A percentile compares a stretch with the other conserved stretches of the same genome.
These are phyloP conservation scores for Termitomyces sp. DNA, from an alignment of 768 basidiomycete species.

Conservation along the genomic window DNA sequence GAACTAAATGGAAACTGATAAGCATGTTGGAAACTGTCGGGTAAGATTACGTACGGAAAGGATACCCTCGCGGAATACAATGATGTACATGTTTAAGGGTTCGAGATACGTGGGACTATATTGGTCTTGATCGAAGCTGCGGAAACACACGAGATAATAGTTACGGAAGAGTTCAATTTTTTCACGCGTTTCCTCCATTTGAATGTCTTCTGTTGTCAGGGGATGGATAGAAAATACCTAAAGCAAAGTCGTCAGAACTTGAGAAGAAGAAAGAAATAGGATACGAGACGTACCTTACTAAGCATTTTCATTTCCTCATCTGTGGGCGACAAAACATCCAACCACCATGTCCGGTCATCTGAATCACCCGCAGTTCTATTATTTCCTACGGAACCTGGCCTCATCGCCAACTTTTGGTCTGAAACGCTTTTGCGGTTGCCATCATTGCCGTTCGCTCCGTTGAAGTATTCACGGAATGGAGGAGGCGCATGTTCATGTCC, in stretches of 20 bases:
- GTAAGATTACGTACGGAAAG: conserved; percentile 64
- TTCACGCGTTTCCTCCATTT: conserved; percentile 99
- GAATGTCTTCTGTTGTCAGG: conserved; percentile 97
- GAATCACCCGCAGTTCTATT: conserved; percentile 27
- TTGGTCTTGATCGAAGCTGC: conserved; percentile 97
- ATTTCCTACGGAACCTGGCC: conserved; percentile 3
- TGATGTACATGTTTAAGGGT: conserved; percentile 99
- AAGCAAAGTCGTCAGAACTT: background rate
- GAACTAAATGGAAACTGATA: conserved; percentile 48
- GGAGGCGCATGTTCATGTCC: conserved; percentile 2
- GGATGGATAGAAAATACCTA: conserved; percentile 97
- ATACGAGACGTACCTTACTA: conserved; percentile 58
- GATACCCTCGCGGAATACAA: conserved; percentile 96
- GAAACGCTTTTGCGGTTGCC: background rate
- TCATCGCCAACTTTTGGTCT: conserved; percentile 12
- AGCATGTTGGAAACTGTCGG: background rate
- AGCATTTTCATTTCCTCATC: conserved; percentile 99
- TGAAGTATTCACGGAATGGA: conserved; percentile 5
- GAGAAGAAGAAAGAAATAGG: background rate
- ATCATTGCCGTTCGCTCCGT: background rate
- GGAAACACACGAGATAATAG: conserved; percentile 98
- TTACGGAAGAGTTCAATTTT: conserved; percentile 99
- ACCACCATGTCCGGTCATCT: conserved; percentile 92
- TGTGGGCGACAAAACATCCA: conserved; percentile 89
- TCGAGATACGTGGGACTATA: conserved; percentile 97